A percentile compares a stretch with the other conserved stretches of the same genome.
phyloP scores from a whole-genome alignment of 2,329 filamentous ascomycete species.

The Paracamarosporium sp. region DNA sequence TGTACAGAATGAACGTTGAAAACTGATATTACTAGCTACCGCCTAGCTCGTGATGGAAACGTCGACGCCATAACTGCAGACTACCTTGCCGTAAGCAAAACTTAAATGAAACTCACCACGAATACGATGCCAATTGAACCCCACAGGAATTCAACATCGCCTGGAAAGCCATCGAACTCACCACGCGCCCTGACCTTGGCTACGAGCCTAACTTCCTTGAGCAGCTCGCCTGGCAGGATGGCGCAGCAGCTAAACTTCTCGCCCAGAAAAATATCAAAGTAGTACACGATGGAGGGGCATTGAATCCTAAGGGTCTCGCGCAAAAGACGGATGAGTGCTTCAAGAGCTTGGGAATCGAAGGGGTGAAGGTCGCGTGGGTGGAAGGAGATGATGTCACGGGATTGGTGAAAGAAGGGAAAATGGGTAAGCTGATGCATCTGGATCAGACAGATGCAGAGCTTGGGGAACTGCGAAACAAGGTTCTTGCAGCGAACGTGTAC shows the following conservation, averaged over 20 bases:
- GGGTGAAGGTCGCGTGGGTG: conserved; percentile 48
- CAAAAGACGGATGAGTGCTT: conserved; percentile 42
- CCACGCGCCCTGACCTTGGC: conserved; percentile 31
- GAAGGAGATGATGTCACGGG: conserved; percentile 48
- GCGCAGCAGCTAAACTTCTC: conserved; percentile 38
- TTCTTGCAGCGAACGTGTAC: conserved; percentile 55
- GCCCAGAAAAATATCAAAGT: conserved; percentile 58
- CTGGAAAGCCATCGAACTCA: conserved; percentile 41
- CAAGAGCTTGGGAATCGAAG: conserved; percentile 16
- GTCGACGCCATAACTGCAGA: conserved; percentile 73
- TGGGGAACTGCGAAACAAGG: conserved; percentile 8
- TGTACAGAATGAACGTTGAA: not conserved
- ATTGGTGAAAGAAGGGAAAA: conserved; percentile 14
- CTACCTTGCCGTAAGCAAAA: conserved; percentile 33
- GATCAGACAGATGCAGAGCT: conserved; percentile 16
- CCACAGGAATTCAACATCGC: conserved; percentile 37
- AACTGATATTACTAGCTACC: conserved; percentile 30
- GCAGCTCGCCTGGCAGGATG: conserved; percentile 36
- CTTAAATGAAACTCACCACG: not conserved
- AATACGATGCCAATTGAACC: not conserved
- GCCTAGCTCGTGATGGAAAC: conserved; percentile 68
- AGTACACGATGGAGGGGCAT: conserved; percentile 61
- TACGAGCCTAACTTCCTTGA: conserved; percentile 40
- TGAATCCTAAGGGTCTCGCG: conserved; percentile 60
- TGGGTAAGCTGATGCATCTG: conserved; percentile 21